Percentiles rank a stretch among this genome's conserved stretches.
phyloP scores from a whole-genome alignment of 371 early-diverging fungal genomes.

The Lichtheimia corymbifera region DNA sequence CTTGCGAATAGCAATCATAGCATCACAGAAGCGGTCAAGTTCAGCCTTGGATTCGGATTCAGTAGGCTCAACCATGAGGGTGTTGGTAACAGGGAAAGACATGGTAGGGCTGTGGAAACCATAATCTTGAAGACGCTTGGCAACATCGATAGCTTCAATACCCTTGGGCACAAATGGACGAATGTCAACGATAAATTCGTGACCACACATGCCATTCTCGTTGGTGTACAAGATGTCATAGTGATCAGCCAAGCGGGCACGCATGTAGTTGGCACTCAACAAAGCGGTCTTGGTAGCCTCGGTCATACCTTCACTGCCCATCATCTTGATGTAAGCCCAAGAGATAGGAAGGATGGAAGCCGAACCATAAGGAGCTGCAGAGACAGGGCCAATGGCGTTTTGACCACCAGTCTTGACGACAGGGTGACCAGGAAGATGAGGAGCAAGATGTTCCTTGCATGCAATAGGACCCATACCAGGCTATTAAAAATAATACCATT shows the following conservation, averaged over 20 bases:
- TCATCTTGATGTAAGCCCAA: constrained; percentile 96
- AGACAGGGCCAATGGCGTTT: constrained; percentile 87
- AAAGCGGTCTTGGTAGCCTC: constrained; percentile 88
- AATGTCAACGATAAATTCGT: constrained; percentile 97
- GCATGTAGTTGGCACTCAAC: constrained; percentile 98
- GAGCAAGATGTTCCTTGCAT: constrained; percentile 82
- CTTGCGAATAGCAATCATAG: constrained; percentile 90
- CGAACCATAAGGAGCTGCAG: constrained; percentile 96
- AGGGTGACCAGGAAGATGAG: constrained; percentile 93
- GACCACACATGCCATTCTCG: constrained; percentile 92
- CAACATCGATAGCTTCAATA: constrained; percentile 93
- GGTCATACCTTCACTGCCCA: constrained; percentile 89
- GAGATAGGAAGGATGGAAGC: constrained; percentile 95
- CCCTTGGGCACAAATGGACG: constrained; percentile 83
- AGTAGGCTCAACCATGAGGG: constrained; percentile 98
- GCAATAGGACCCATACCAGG: constrained; percentile 96
- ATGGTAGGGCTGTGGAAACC: constrained; percentile 98
- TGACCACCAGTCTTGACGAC: constrained; percentile 71
- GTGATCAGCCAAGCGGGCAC: constrained; percentile 80
- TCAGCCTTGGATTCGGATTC: constrained; percentile 93
- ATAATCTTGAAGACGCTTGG: constrained; percentile 97
- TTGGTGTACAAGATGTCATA: constrained; percentile 92
- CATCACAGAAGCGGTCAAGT: constrained; percentile 96
- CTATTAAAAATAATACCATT: neutral
- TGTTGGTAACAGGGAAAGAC: constrained; percentile 98